Base-by-base conservation (phyloP, 371 early-diverging fungal genomes). In the Rhizopus delemar region DNA sequence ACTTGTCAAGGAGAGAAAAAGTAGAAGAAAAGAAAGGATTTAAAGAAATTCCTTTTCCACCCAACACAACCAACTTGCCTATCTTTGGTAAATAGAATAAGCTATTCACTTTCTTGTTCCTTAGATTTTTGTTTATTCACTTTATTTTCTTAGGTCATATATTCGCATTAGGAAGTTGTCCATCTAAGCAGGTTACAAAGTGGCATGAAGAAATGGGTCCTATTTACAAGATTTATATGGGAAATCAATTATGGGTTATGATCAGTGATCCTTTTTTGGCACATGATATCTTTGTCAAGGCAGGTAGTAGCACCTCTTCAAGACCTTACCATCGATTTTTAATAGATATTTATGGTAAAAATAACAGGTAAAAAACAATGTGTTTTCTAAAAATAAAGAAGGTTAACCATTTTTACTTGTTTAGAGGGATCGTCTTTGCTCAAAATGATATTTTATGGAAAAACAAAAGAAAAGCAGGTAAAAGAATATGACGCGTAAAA, bases 201-300 rank as follows among this genome's bases (percentile, higher is more conserved):
- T 59, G 66, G 63, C 56, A 63, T 15, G 22, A 56, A 38, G 45
- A 56, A 63, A 56, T 57, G 22, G 46, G 46, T 4, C 65, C 69
- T 1, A 57, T 69, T 28, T 52, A 64, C 36, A 45, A 50, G 2
- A 33, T 69, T 22, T 13, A 54, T 15, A 59, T 69, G 57, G 69
- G 69, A 45, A 64, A 64, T 13, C 53, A 61, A 29, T 31, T 51
- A 8, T 69, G 61, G 60, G 41, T 69, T 6, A 51, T 60, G 41
- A 61, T 69, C 45, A 43, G 58, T 13, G 69, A 69, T 35, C 61
- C 64, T 33, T 11, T 53, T 12, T 41, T 69, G 8, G 69, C 69
- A 4, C 69, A 69, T 46, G 69, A 69, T n/a, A 50, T 69, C 2
- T 64, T 69, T 41, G 57, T 48, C 22, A 59, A 58, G 22, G 46